Percentiles rank a stretch among this genome's conserved stretches.
Conservation (phyloP, 495 filamentous ascomycete genomes). For the Chlorociboria aeruginascens region DNA sequence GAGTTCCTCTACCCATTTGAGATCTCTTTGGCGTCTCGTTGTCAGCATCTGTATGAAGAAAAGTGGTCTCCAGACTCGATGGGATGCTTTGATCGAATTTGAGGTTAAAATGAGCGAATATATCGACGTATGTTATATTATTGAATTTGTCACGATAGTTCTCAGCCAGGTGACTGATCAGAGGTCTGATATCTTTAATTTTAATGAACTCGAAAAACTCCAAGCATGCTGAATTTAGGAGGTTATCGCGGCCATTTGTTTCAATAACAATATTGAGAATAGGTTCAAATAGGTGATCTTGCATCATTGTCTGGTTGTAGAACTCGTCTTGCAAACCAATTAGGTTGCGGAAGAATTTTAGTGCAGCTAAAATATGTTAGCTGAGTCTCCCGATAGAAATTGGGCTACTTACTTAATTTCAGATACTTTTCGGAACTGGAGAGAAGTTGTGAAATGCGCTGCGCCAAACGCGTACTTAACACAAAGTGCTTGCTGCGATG, state of each 20-base stretch:
- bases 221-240: constrained; percentile 90
- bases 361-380: constrained; percentile 45
- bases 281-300: constrained; percentile 73
- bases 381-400: background rate
- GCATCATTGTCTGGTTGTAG: constrained; percentile 76
- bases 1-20: constrained; percentile 47
- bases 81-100: constrained; percentile 77
- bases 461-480: constrained; percentile 63
- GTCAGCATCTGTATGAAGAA: constrained; percentile 36
- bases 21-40: constrained; percentile 30
- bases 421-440: constrained; percentile 82
- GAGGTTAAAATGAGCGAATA: constrained; percentile 62
- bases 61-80: constrained; percentile 40
- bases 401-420: constrained; percentile 61
- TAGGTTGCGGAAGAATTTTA: constrained; percentile 90
- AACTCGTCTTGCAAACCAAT: constrained; percentile 84
- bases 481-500: constrained; percentile 84
- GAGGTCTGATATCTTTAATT: constrained; percentile 67
- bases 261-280: constrained; percentile 80
- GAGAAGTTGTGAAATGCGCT: constrained; percentile 74
- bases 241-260: constrained; percentile 92
- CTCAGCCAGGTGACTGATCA: constrained; percentile 78
- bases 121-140: constrained; percentile 73
- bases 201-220: constrained; percentile 91
- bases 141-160: constrained; percentile 76